Base-by-base conservation (phyloP, 2,329 filamentous ascomycete genomes). In the Salinomyces thailandicus region DNA sequence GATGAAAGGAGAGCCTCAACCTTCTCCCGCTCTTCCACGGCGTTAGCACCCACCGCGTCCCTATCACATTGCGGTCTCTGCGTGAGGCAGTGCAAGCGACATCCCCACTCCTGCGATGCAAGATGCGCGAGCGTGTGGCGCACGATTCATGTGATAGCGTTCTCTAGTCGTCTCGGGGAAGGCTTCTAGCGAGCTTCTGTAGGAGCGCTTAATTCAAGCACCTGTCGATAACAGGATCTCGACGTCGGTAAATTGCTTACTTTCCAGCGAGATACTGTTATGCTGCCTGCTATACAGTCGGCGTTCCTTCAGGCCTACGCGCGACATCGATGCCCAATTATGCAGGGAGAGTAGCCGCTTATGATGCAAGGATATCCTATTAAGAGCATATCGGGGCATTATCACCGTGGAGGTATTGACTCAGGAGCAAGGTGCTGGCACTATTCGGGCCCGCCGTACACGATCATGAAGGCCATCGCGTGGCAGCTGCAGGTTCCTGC, bases 101-200 rank as follows among this genome's bases (percentile, higher is more conserved):
- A n/a, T n/a, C n/a, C n/a, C n/a, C n/a, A n/a, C n/a, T n/a, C n/a
- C 33, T 18, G 22, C 22, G n/a, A 9, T 24, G 5, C 22, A 8
- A 26, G 22, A 26, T 26, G 22, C 22, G n/a, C n/a, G n/a, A n/a
- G 22, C 22, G 9, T 26, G n/a, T 26, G 22, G 22, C 22, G 22
- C 22, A 5, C 29, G 14, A n/a, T n/a, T 15, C 22, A 36, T 13
- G 31, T 16, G 11, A 36, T 18, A 18, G 28, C 29, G 35, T 32
- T 16, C 17, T 12, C 18, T 18, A 13, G 29, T 27, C 8, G 18
- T 33, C 20, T 37, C 27, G 17, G 15, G 18, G 24, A 31, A 33
- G 34, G 16, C 34, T 36, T 36, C 34, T 36, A 36, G 34, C 34
- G 34, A 18, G 13, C 34, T 36, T 36, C 34, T 36, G 7, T 30